Base-by-base conservation (phyloP, 129 eudicot genomes). In the Tanacetum coccineum region DNA sequence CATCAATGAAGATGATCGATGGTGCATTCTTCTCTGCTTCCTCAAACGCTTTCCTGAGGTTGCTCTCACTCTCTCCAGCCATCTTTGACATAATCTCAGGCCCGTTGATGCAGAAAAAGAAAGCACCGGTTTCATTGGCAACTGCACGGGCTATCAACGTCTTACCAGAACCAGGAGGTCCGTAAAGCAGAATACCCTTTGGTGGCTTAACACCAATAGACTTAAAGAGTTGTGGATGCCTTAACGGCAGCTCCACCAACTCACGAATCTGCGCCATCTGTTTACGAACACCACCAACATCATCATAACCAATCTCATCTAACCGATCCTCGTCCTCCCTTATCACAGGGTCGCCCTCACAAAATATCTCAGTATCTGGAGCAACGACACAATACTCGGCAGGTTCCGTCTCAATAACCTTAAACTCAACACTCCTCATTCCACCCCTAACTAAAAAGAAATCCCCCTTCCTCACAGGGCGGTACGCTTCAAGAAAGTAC, bases 221-320 rank as follows among this genome's bases (percentile, higher is more conserved):
- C 74, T 85, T 85, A 17, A 91, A 91, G 19, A 91, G 83, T 42
- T 91, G 97, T 6, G 97, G 97, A 56, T 91, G 97, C 66, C 97
- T 78, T 50, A 91, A 71, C 3, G 97, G 97, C 11, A 91, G 80
- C 75, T 91, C 96, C 7, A 91, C 97, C 19, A 91, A 63, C 70
- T 91, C 97, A 19, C 96, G 88, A 62, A 91, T 91, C 70, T 91
- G 97, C 8, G 93, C 93, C 93, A 86, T 86, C 79, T 86, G 89
- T 74, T 82, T 86, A 10, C 93, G 82, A 13, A 86, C 93, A 15
- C 93, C 93, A 45, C 93, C 93, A 60, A 86, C 93, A 45, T 86
- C 93, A 75, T 86, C 93, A 58, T 86, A 86, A 8, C 93, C 93
- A 28, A 86, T 57, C 77, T 86, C 88, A 52, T 86, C 88, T 62